A percentile compares a stretch with the other conserved stretches of the same genome.
phyloP scores from a whole-genome alignment of 2,329 filamentous ascomycete species.

The Ceratocystis harringtonii region DNA sequence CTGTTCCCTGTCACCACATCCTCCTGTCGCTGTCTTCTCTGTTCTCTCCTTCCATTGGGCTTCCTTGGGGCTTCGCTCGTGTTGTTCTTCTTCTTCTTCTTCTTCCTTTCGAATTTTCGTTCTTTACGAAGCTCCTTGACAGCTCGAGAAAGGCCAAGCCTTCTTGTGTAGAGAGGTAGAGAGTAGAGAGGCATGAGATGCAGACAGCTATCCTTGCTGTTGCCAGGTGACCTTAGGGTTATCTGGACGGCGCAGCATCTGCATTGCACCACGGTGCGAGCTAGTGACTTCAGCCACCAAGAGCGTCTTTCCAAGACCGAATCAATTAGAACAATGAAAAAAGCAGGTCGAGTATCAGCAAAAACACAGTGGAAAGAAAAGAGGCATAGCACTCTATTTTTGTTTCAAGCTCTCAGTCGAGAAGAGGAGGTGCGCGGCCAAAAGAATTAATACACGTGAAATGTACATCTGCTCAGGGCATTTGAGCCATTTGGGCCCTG shows the following conservation, averaged over 20 bases:
- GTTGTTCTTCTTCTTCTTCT: background rate
- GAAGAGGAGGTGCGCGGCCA: background rate
- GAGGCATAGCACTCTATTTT: background rate
- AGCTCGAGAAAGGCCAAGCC: no score
- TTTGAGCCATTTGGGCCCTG: background rate
- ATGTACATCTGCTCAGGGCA: background rate
- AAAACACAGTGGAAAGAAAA: background rate
- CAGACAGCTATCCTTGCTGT: no score
- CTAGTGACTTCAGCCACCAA: no score
- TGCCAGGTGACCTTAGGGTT: no score
- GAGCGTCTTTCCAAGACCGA: no score
- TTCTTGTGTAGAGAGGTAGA: no score
- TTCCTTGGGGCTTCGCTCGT: background rate
- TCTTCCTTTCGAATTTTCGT: no score
- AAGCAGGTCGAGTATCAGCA: background rate
- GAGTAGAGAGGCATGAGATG: no score
- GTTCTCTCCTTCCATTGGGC: background rate
- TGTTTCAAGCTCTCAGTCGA: background rate
- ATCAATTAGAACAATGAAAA: no score
- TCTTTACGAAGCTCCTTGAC: no score
- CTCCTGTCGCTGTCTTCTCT: background rate
- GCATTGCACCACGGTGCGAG: no score
- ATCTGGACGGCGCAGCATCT: no score
- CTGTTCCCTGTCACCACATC: background rate
- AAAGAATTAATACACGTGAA: background rate